phyloP scores from a whole-genome alignment of 805 yeast species.

The Lachancea thermotolerans region DNA sequence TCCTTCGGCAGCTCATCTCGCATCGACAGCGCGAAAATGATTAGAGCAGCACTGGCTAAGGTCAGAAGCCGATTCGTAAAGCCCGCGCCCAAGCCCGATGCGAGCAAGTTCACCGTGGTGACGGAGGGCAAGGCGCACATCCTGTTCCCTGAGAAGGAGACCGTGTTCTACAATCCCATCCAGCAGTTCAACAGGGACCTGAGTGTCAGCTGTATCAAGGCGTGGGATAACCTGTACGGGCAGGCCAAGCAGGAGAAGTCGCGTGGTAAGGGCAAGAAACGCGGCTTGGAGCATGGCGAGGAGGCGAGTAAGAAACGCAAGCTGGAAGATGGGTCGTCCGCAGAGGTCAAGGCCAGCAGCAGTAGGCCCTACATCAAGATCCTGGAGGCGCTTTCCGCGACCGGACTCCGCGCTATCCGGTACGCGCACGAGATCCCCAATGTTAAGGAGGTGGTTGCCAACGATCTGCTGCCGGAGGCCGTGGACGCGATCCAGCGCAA shows the following conservation, averaged over 20 bases:
- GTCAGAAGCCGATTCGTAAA: conserved; percentile 13
- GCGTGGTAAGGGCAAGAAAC: conserved; percentile 21
- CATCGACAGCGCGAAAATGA: conserved; percentile 13
- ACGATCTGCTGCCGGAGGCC: conserved; percentile 82
- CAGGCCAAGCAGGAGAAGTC: conserved; percentile 26
- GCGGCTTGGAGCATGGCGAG: conserved; percentile 8
- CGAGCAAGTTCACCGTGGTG: conserved; percentile 36
- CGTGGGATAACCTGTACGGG: conserved; percentile 67
- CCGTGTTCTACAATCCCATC: conserved; percentile 90
- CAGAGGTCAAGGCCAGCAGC: conserved; percentile 7
- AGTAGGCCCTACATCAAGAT: conserved; percentile 51
- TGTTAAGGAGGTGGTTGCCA: conserved; percentile 71
- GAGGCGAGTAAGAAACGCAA: conserved; percentile 22
- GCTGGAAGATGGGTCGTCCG: conserved; percentile 23
- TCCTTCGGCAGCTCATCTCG: conserved; percentile 5
- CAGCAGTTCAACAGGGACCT: conserved; percentile 96
- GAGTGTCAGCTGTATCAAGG: conserved; percentile 74
- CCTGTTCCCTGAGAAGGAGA: conserved; percentile 70
- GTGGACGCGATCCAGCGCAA: conserved; percentile 73
- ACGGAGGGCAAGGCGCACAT: conserved; percentile 82
- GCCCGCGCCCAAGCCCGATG: conserved; percentile 16
- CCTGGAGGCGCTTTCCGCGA: conserved; percentile 87
- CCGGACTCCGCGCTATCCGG: conserved; percentile 90
- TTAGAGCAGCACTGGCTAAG: conserved; percentile 24
- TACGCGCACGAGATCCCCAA: conserved; percentile 87